phyloP scores from a whole-genome alignment of 2,329 filamentous ascomycete species.

The Pseudogymnoascus sp. region DNA sequence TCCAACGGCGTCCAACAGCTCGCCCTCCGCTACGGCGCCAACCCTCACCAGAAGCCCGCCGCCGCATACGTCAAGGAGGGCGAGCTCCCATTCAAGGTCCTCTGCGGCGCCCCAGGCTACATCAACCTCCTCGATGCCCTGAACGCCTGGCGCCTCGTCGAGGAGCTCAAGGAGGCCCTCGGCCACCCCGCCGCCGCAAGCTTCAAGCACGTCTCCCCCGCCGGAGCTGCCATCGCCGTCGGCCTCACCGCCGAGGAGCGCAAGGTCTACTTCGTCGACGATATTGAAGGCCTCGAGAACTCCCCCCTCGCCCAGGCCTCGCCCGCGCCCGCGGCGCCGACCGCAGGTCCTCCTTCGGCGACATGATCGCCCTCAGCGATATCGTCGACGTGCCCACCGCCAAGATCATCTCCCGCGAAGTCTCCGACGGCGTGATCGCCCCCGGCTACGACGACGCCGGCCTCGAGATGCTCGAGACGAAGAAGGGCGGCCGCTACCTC shows the following conservation, averaged over 20 bases:
- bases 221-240: conserved; percentile 88
- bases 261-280: conserved; percentile 97
- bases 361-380: conserved; percentile 89
- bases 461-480: conserved; percentile 88
- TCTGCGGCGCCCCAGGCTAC: conserved; percentile 85
- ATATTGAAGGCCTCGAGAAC: conserved; percentile 80
- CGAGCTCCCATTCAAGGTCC: conserved; percentile 87
- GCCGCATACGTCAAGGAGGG: conserved; percentile 70
- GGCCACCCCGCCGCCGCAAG: conserved; percentile 86
- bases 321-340: conserved; percentile 92
- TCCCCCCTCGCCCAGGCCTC: conserved; percentile 85
- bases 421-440: conserved; percentile 94
- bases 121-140: conserved; percentile 95
- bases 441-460: conserved; percentile 80
- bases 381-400: conserved; percentile 87
- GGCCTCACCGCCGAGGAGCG: conserved; percentile 81
- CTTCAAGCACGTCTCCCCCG: conserved; percentile 98
- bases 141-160: conserved; percentile 94
- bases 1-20: conserved; percentile 76
- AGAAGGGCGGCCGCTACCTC: conserved; percentile 96
- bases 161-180: conserved; percentile 87
- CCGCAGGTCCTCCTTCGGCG: conserved; percentile 97
- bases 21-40: conserved; percentile 86
- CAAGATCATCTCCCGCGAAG: conserved; percentile 96
- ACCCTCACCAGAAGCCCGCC: conserved; percentile 97